phyloP scores from a whole-genome alignment of 164 flowering plant genomes.

The Chimonanthus praecox region DNA sequence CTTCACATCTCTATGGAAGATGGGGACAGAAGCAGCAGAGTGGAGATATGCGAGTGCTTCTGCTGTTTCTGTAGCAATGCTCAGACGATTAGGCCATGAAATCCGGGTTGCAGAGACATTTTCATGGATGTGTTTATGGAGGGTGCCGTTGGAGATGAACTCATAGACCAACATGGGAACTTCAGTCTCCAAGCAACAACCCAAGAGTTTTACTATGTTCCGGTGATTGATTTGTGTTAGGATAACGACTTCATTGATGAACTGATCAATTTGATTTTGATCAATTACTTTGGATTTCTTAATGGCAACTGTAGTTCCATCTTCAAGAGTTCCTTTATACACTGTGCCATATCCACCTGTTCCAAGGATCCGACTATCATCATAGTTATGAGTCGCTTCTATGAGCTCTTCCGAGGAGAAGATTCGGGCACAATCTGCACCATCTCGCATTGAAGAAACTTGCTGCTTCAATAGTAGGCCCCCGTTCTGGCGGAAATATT shows the following conservation, averaged over 20 bases:
- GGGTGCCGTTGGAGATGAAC: constrained; percentile 40
- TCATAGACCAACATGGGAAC: constrained; percentile 47
- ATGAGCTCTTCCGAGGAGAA: constrained; percentile 36
- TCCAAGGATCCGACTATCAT: constrained; percentile 31
- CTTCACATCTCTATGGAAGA: constrained; percentile 43
- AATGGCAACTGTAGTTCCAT: constrained; percentile 32
- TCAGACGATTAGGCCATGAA: constrained; percentile 32
- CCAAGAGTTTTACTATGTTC: constrained; percentile 38
- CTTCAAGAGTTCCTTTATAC: constrained; percentile 30
- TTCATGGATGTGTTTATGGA: constrained; percentile 31
- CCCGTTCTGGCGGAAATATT: constrained; percentile 40
- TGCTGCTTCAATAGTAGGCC: constrained; percentile 33
- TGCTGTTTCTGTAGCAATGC: constrained; percentile 42
- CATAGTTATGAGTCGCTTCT: constrained; percentile 37
- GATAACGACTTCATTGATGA: constrained; percentile 43
- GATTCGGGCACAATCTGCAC: constrained; percentile 21
- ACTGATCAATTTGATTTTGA: constrained; percentile 35
- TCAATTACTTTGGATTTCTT: constrained; percentile 41
- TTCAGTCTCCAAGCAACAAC: constrained; percentile 42
- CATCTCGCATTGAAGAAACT: constrained; percentile 19
- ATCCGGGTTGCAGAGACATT: constrained; percentile 3
- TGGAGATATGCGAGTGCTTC: constrained; percentile 44
- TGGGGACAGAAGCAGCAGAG: constrained; percentile 34
- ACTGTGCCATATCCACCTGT: constrained; percentile 43
- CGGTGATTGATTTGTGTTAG: constrained; percentile 46